These are phyloP conservation scores for Coniophora puteana DNA, from an alignment of 1,284 basidiomycete species.

Conservation along the genomic window DNA sequence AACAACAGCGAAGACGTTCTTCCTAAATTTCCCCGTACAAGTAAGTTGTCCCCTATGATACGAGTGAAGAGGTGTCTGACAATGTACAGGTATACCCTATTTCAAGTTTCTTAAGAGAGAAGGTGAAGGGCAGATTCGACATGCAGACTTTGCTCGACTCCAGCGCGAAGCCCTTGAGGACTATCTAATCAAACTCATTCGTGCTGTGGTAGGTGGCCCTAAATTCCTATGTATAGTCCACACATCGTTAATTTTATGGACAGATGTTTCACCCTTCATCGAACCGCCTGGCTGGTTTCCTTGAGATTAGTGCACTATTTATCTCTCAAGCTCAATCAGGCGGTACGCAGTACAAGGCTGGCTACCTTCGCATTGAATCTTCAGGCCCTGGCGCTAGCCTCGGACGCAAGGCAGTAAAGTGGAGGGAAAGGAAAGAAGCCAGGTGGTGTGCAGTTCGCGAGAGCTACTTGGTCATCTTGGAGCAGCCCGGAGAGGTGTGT, in stretches of 20 bases:
- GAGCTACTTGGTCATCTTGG: constrained; percentile 85
- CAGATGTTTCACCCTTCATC: constrained; percentile 97
- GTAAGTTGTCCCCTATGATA: constrained; percentile 37
- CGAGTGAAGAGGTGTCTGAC: constrained; percentile 3
- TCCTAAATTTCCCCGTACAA: constrained; percentile 90
- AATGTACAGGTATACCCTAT: constrained; percentile 70
- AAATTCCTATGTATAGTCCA: constrained; percentile 6
- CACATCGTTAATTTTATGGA: constrained; percentile 5
- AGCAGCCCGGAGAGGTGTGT: constrained; percentile 82
- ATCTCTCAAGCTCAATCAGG: constrained; percentile 82
- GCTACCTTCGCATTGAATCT: constrained; percentile 66
- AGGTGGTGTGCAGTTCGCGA: constrained; percentile 96
- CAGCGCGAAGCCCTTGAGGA: constrained; percentile 84
- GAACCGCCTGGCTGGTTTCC: constrained; percentile 90
- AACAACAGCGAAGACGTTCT: constrained; percentile 70
- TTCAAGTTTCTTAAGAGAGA: constrained; percentile 77
- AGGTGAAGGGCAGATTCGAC: constrained; percentile 47
- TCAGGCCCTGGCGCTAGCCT: constrained; percentile 48
- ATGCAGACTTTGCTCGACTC: constrained; percentile 74
- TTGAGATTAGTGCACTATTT: constrained; percentile 91
- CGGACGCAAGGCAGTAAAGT: constrained; percentile 61
- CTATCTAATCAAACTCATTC: constrained; percentile 87
- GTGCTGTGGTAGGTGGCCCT: constrained; percentile 64
- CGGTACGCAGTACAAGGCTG: constrained; percentile 87
- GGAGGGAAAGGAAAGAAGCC: constrained; percentile 68